Percentiles rank a stretch among this genome's conserved stretches.
These are phyloP conservation scores for Nowakowskiella sp. DNA, from an alignment of 192 early-diverging fungal species.

Conservation along the genomic window DNA sequence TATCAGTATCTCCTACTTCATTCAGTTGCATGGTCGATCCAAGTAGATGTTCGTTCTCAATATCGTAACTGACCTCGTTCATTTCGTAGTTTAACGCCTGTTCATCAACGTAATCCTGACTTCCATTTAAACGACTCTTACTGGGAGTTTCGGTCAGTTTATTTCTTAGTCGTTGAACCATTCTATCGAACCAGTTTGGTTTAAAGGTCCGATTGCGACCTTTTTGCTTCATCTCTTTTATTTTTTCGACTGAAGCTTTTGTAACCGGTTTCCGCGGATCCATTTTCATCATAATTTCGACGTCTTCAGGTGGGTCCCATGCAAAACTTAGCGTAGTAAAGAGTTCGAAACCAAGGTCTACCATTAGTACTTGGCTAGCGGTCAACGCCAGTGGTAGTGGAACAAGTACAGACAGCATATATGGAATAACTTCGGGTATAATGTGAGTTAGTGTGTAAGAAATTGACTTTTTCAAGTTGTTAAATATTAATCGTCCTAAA, in stretches of 20 bases:
- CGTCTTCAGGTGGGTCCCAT: slow-evolving; percentile 73
- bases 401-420: slow-evolving; percentile 80
- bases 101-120: neutral
- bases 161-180: neutral
- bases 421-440: slow-evolving; percentile 79
- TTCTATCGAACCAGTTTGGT: neutral
- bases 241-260: slow-evolving; percentile 2
- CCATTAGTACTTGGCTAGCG: slow-evolving; percentile 81
- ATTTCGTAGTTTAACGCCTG: neutral
- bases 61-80: neutral
- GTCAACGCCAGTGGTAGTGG: slow-evolving; percentile 83
- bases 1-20: neutral
- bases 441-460: slow-evolving; percentile 86
- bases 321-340: slow-evolving; percentile 80
- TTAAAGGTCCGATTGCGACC: neutral
- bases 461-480: slow-evolving; percentile 93
- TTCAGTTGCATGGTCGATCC: neutral
- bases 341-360: slow-evolving; percentile 93
- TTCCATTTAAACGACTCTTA: neutral
- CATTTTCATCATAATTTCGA: slow-evolving; percentile 65
- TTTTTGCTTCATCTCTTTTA: slow-evolving; percentile 2
- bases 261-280: slow-evolving; percentile 84
- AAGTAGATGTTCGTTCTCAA: neutral
- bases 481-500: slow-evolving; percentile 74
- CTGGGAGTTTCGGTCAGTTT: neutral